Base-by-base conservation (phyloP, 2,329 filamentous ascomycete species). In the Sclerotinia borealis region DNA sequence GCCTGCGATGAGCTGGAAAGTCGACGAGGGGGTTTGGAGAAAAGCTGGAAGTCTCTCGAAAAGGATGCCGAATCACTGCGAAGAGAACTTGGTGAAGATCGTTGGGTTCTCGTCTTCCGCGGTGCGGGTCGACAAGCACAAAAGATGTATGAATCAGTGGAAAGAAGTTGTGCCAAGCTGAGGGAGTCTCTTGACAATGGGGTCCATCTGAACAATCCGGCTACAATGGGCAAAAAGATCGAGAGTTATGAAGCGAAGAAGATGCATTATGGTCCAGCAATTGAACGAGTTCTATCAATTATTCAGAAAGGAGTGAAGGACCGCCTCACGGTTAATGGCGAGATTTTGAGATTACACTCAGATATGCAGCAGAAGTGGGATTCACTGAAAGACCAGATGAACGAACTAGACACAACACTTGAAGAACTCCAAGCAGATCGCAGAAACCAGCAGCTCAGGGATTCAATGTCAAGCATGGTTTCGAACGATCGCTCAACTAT, bases 221-320 rank as follows among this genome's bases (percentile, higher is more conserved):
- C 87, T 7, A 80, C 81, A 1, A 83, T 95, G 77, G 80, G 82
- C 65, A 96, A 95, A 78, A 93, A 92, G 75, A 87, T 96, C 48
- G 92, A 96, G 75, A 96, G 84, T 70, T 99, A 96, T 75, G 93
- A 97, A 74, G 91, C 90, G 49, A 99, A 98, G 80, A 96, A 93
- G 76, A 86, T 86, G 64, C 93, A 98, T 75, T 99, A 98, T 72
- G 90, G 92, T 1, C 91, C 93, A 11, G 93, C 95, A 1, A 96
- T 99, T 73, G 91, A 95, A 74, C 85, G 93, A 48, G 92, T 99
- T 9, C 78, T 98, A 22, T 87, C 89, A 45, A 96, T 98, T 73
- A 97, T 98, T 58, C 92, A 97, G 70, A 93, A 92, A 73, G 95
- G 95, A n/a, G 89, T 98, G 72, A 90, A 91, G 73, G 92, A 98